phyloP scores from a whole-genome alignment of 306 rosid species.

The Senna siamea region DNA sequence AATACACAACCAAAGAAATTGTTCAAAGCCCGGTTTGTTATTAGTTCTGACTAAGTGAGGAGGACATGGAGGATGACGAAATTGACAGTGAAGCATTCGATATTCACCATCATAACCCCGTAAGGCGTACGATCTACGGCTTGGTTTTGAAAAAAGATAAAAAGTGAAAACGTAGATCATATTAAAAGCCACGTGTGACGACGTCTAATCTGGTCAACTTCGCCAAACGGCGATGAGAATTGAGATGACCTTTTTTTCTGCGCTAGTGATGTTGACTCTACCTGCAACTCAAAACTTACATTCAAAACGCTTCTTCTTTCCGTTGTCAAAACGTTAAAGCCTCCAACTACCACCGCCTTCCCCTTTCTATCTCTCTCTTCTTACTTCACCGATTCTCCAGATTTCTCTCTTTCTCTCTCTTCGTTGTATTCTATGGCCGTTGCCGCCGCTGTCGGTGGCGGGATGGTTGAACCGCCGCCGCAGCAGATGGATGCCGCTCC shows the following conservation, averaged over 20 bases:
- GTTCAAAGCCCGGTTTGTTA: too few relatives aligned
- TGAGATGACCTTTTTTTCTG: background rate
- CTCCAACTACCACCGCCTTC: background rate
- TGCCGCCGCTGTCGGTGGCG: conserved; percentile 42
- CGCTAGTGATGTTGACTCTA: conserved; percentile 11
- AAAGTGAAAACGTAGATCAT: too few relatives aligned
- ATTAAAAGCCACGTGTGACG: background rate
- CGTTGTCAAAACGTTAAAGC: background rate
- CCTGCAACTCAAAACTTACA: background rate
- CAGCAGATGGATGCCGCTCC: conserved; percentile 51
- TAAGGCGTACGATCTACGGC: background rate
- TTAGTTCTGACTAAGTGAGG: too few relatives aligned
- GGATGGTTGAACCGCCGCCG: conserved; percentile 47
- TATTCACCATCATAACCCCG: background rate
- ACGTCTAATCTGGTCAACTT: background rate
- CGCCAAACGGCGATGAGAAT: background rate
- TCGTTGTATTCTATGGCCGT: conserved; percentile 1
- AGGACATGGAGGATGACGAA: background rate
- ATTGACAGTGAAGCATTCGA: background rate
- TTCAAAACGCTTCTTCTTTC: conserved; percentile 8
- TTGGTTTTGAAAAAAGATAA: background rate
- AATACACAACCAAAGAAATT: too few relatives aligned
- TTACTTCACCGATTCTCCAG: too few relatives aligned
- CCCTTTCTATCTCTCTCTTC: background rate
- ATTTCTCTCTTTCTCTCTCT: conserved; percentile 25